These are phyloP conservation scores for Erodium chrysanthum DNA, from an alignment of 441 rosid genomes.

Conservation along the genomic window DNA sequence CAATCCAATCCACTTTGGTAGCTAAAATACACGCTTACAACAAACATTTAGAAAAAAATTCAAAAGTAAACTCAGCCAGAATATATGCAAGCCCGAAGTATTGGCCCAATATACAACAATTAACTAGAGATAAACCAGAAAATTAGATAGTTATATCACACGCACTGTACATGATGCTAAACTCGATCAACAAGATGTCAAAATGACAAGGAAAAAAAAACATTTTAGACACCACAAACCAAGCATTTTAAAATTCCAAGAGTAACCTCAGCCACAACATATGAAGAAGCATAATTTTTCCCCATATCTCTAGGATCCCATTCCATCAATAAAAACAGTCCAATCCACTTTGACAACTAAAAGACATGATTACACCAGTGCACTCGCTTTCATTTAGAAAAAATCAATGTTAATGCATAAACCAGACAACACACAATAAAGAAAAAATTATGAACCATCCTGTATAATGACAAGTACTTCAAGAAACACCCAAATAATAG, in stretches of 20 bases:
- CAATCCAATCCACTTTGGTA: no score
- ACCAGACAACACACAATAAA: not conserved
- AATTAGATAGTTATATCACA: not conserved
- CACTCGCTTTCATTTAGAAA: not conserved
- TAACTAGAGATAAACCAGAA: not conserved
- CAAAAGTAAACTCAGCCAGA: no score
- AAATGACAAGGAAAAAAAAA: not conserved
- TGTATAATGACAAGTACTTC: no score
- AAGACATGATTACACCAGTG: not conserved
- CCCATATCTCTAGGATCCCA: no score
- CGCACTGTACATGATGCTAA: not conserved
- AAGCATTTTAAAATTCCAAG: not conserved
- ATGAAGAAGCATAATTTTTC: no score
- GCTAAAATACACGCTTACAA: no score
- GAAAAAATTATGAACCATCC: no score
- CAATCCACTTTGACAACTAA: not conserved
- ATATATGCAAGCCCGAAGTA: not conserved
- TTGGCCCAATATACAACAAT: not conserved
- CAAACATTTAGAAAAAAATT: no score
- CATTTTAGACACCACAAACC: not conserved
- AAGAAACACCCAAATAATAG: no score
- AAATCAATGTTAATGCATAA: not conserved
- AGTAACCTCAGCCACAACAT: no score
- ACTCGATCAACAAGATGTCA: not conserved
- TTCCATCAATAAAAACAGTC: not conserved